Percentiles rank a stretch among this genome's conserved stretches.
These are phyloP conservation scores for Botrytis fabae DNA, from an alignment of 2,329 filamentous ascomycete species.

Conservation along the genomic window DNA sequence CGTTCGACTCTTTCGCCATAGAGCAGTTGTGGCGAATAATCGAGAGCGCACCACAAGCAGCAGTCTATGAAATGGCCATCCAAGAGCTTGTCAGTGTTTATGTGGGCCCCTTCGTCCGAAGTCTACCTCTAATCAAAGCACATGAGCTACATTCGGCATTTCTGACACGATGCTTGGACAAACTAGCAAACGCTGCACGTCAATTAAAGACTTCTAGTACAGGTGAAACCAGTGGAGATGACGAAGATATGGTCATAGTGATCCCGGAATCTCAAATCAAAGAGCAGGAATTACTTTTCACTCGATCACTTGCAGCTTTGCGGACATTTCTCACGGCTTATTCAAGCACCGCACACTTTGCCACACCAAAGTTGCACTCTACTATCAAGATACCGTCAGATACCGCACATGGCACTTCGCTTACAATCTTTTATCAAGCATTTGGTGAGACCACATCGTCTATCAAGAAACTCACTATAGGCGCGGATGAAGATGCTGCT, in stretches of 20 bases:
- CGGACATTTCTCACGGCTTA: conserved; percentile 66
- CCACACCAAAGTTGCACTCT: conserved; percentile 57
- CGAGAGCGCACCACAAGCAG: conserved; percentile 64
- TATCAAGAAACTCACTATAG: conserved; percentile 64
- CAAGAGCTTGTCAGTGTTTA: conserved; percentile 73
- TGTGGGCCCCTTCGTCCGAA: conserved; percentile 52
- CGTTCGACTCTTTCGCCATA: conserved; percentile 53
- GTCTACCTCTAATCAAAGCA: conserved; percentile 52
- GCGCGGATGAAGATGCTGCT: conserved; percentile 67
- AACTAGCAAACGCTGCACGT: conserved; percentile 64
- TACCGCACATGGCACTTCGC: conserved; percentile 59
- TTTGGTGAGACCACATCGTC: conserved; percentile 63
- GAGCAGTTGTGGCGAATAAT: conserved; percentile 85
- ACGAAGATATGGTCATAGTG: conserved; percentile 55
- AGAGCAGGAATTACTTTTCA: conserved; percentile 63
- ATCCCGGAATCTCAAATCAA: conserved; percentile 49
- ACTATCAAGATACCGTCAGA: conserved; percentile 54
- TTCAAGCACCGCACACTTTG: conserved; percentile 60
- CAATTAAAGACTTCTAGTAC: conserved; percentile 53
- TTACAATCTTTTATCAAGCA: conserved; percentile 72
- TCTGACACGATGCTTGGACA: conserved; percentile 70
- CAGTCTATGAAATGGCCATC: conserved; percentile 67
- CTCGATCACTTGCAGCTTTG: conserved; percentile 67
- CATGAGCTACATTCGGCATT: conserved; percentile 66
- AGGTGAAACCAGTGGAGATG: conserved; percentile 47